Percentiles rank a stretch among this genome's conserved stretches.
Evolutionary conservation across 2,329 filamentous ascomycete species (phyloP).

Genomic region (Tolypocladium tropicale): DNA sequence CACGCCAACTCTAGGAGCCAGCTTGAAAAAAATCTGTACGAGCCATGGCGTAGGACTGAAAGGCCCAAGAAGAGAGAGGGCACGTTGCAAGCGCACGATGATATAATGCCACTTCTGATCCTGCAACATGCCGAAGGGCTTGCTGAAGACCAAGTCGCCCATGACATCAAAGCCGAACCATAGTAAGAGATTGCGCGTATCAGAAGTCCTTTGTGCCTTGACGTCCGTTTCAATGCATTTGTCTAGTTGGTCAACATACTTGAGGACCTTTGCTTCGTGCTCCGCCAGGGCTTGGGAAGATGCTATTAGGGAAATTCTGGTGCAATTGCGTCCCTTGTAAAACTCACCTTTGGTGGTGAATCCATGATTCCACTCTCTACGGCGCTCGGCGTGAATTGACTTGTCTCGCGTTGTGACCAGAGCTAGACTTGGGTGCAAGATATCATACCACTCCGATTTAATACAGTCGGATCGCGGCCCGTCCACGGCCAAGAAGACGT

Average conservation of each 20-base stretch:
- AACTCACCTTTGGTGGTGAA: not conserved
- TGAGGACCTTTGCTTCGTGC: not conserved
- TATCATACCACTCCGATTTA: slow-evolving; percentile 13
- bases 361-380: not conserved
- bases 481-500: slow-evolving; percentile 11
- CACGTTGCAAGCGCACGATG: slow-evolving; percentile 13
- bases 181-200: slow-evolving; percentile 12
- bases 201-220: slow-evolving; percentile 10
- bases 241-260: not conserved
- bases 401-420: not conserved
- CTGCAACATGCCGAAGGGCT: slow-evolving; percentile 23
- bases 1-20: slow-evolving; percentile 6
- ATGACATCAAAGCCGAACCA: slow-evolving; percentile 24
- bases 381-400: not conserved
- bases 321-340: not conserved
- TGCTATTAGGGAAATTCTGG: not conserved
- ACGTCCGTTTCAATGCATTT: not conserved
- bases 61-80: slow-evolving; percentile 17
- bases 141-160: slow-evolving; percentile 24
- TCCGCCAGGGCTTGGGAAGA: not conserved
- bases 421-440: not conserved
- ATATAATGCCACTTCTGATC: slow-evolving; percentile 15
- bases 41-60: slow-evolving; percentile 17
- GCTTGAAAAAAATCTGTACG: slow-evolving; percentile 11
- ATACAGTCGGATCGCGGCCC: slow-evolving; percentile 13